Conservation (phyloP, 768 basidiomycete species). For the Tephrocybe rancida region DNA sequence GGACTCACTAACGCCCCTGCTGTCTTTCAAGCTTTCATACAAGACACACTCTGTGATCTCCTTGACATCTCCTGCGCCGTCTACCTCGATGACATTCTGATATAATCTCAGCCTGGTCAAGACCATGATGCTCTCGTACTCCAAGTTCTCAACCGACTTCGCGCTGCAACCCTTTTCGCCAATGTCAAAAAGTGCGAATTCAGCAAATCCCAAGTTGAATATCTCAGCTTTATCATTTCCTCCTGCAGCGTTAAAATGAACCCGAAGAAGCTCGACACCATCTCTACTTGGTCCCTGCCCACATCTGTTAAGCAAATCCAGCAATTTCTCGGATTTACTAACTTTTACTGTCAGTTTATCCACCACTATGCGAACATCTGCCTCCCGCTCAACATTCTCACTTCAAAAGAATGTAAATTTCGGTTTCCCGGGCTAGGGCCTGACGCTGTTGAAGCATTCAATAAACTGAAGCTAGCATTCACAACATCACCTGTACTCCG, state of each 20-base stretch:
- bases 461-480: slow-evolving; percentile 26
- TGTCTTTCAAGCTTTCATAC: slow-evolving; percentile 44
- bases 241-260: slow-evolving; percentile 36
- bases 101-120: background rate
- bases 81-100: background rate
- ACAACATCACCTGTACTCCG: slow-evolving; percentile 30
- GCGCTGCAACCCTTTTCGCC: background rate
- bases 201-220: slow-evolving; percentile 24
- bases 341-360: slow-evolving; percentile 36
- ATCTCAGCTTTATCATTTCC: slow-evolving; percentile 19
- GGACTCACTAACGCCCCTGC: slow-evolving; percentile 42
- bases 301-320: slow-evolving; percentile 30
- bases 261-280: slow-evolving; percentile 35
- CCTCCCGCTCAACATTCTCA: background rate
- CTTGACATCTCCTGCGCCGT: slow-evolving; percentile 28
- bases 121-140: slow-evolving; percentile 21
- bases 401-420: slow-evolving; percentile 17
- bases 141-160: slow-evolving; percentile 37
- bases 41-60: slow-evolving; percentile 37
- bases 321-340: slow-evolving; percentile 34
- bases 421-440: background rate
- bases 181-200: slow-evolving; percentile 42
- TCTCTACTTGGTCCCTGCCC: slow-evolving; percentile 38
- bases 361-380: slow-evolving; percentile 26
- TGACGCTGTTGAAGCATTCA: slow-evolving; percentile 17